phyloP scores from a whole-genome alignment of 2,329 filamentous ascomycete genomes.

The Botrytis medusae region DNA sequence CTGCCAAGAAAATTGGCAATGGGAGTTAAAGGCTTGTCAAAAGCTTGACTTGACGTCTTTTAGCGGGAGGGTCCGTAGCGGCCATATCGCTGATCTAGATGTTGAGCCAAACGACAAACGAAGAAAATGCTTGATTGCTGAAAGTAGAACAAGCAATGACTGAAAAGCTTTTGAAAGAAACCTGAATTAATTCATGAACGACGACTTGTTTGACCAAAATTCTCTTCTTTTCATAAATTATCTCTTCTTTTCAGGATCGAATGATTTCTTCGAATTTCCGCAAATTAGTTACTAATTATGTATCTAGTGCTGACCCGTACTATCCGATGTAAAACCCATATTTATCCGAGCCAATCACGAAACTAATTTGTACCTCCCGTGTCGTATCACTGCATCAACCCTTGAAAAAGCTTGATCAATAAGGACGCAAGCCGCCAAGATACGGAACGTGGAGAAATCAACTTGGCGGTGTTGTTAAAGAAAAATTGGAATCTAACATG shows the following conservation, averaged over 20 bases:
- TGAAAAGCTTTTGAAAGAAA: background rate
- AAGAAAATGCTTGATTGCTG: background rate
- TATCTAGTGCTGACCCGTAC: background rate
- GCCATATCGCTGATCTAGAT: background rate
- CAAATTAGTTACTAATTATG: background rate
- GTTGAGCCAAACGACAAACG: background rate
- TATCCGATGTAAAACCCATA: background rate
- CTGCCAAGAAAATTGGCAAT: conserved; percentile 11
- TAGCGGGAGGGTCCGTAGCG: background rate
- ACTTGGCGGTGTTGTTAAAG: background rate
- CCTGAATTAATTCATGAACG: background rate
- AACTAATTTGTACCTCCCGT: background rate
- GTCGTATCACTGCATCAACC: background rate
- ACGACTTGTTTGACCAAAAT: background rate
- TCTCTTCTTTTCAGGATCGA: background rate
- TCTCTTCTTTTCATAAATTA: background rate
- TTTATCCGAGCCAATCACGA: background rate
- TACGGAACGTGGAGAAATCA: conserved; percentile 9
- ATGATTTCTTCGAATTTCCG: background rate
- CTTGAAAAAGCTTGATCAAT: background rate
- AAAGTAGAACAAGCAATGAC: background rate
- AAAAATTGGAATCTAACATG: background rate
- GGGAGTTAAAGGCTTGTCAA: conserved; percentile 9
- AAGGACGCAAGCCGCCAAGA: background rate
- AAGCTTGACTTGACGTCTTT: conserved; percentile 19